These are phyloP conservation scores for Zygosaccharomyces pseudobailii DNA, from an alignment of 1,139 yeast species.

Conservation along the genomic window DNA sequence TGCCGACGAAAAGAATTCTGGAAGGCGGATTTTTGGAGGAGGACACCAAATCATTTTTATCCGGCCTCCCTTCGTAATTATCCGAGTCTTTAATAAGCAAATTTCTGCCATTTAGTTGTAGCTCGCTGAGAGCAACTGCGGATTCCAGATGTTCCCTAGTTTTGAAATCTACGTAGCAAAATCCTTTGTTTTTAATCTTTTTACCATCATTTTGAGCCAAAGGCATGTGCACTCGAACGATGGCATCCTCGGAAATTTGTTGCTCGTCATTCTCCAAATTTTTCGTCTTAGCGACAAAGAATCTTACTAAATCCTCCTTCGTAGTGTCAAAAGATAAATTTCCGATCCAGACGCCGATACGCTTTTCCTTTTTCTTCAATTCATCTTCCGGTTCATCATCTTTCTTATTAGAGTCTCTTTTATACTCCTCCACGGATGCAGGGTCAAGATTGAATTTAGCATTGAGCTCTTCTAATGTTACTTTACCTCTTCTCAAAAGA, in stretches of 20 bases:
- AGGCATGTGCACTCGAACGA: conserved; percentile 63
- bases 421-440: conserved; percentile 33
- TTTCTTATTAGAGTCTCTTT: conserved; percentile 30
- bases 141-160: conserved; percentile 56
- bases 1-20: conserved; percentile 86
- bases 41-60: conserved; percentile 43
- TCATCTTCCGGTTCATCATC: conserved; percentile 15
- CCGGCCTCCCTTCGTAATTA: conserved; percentile 87
- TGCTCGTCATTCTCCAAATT: conserved; percentile 38
- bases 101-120: conserved; percentile 74
- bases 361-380: conserved; percentile 36
- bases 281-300: conserved; percentile 56
- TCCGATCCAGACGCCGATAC: conserved; percentile 90
- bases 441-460: conserved; percentile 41
- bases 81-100: conserved; percentile 76
- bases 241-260: conserved; percentile 41
- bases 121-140: conserved; percentile 66
- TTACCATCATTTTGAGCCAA: conserved; percentile 47
- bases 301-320: conserved; percentile 65
- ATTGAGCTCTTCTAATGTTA: conserved; percentile 54
- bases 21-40: conserved; percentile 78
- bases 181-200: conserved; percentile 63
- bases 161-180: conserved; percentile 86
- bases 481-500: conserved; percentile 67
- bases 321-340: conserved; percentile 83